Base-by-base conservation (phyloP, 805 yeast genomes). In the Kazachstania kunashirensis region DNA sequence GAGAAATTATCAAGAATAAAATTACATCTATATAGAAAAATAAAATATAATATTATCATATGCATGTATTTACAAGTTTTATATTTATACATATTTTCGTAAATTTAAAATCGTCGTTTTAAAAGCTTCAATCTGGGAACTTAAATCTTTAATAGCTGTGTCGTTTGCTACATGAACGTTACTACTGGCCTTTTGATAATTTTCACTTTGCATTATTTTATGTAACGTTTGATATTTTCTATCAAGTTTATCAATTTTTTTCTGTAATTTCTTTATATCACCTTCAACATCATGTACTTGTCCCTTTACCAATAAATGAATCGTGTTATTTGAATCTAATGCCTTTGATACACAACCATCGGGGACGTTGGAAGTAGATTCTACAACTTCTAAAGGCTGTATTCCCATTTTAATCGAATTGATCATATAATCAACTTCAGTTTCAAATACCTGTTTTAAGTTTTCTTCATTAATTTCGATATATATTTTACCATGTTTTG, bases 281-380 rank as follows among this genome's bases (percentile, higher is more conserved):
- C 80, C 79, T 50, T 84, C 95, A 48, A 86, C 72, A 61, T 89
- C 96, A 47, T 19, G 27, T 3, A 89, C 78, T 57, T 82, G 86
- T 37, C 96, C 97, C 69, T 85, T 88, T 39, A 89, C 95, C 57
- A 88, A 70, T 17, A 88, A 75, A 52, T 83, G 94, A 14, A 86
- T 96, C 40, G 75, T 79, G 57, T 84, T 75, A 35, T 73, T 79
- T 28, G 94, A 78, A 38, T 75, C 73, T 40, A 89, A 81, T 36
- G 92, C 74, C 48, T 76, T 77, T 45, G 85, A 72, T 26, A 89
- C 95, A 61, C 94, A 84, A 31, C 97, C 98, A 37, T 75, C 73
- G 45, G 96, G 96, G 41, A 85, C 73, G 3, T 10, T n/a, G 7
- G 14, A 8, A 11, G 10, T 16, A 55, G 94, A 76, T 5, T 58